phyloP scores from a whole-genome alignment of 108 stramenopile genomes.

The Cyclotella baltica region DNA sequence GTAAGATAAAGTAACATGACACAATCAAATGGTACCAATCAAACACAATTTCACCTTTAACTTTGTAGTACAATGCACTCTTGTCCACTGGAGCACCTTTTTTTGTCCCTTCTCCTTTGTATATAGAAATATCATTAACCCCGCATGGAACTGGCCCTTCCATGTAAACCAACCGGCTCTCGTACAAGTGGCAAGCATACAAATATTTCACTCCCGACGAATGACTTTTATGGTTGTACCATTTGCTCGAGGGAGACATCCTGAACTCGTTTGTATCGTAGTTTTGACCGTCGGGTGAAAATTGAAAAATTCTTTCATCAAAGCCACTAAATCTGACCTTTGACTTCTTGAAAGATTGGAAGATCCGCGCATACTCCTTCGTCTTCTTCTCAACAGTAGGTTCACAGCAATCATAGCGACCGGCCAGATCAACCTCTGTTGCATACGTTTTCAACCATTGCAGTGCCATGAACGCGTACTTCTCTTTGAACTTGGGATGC shows the following conservation, averaged over 20 bases:
- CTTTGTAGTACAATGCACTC: constrained; percentile 3
- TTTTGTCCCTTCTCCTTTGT: neutral
- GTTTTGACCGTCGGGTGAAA: constrained; percentile 7
- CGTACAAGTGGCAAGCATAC: neutral
- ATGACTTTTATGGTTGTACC: constrained; percentile 7
- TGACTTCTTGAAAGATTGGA: neutral
- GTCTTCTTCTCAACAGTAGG: constrained; percentile 8
- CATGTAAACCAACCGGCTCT: constrained; percentile 38
- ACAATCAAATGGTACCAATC: neutral
- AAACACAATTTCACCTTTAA: neutral
- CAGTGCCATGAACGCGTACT: constrained; percentile 7
- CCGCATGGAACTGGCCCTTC: constrained; percentile 54
- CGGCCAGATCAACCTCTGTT: constrained; percentile 4
- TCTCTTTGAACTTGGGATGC: neutral
- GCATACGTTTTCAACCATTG: constrained; percentile 9
- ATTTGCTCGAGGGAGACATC: constrained; percentile 11
- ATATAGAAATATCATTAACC: constrained; percentile 38
- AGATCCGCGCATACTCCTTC: neutral
- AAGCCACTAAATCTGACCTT: constrained; percentile 11
- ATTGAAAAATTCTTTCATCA: constrained; percentile 3
- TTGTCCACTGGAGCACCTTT: neutral
- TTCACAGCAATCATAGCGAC: constrained; percentile 13
- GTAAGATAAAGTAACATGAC: neutral
- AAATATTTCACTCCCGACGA: neutral
- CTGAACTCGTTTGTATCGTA: constrained; percentile 40